Evolutionary conservation across 305 asterid genomes (phyloP), one percentile per base, ranked within the genome.

Genomic region (Nicotiana rustica): DNA sequence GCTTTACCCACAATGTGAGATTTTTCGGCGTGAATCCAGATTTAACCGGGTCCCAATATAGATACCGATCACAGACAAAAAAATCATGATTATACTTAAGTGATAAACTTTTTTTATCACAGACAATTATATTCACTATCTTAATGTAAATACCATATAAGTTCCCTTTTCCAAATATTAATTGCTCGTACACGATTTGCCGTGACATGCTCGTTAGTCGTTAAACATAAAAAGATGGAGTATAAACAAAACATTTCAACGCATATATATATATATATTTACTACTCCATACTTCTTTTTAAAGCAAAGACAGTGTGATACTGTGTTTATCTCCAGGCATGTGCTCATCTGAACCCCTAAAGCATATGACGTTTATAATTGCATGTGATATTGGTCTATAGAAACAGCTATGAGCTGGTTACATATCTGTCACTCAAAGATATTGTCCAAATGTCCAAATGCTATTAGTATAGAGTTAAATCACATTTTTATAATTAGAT

Each of bases 341-440:
- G 78, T 70, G 78, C 78, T 70, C 35, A 44, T 44, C 78, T 44
- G 36, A 70, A 69, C 60, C 78, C 60, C 31, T 2, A 44, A 19
- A 47, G 19, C 0, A 6, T 21, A 14, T 47, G 79, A 73, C 44
- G 49, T 49, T 73, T 73, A 73, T 18, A 49, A 21, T 13, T 73
- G 62, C 21, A 73, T 73, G 79, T 73, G 62, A 25, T 25, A 25
- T 25, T 25, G 25, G 25, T 25, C 25, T 25, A 25, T 25, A 25
- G 25, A 25, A 25, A 25, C 25, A 25, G 25, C 25, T 25, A 25
- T 25, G 25, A 25, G 25, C 25, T 25, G 25, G 25, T 25, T 25
- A 25, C 25, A 47, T 73, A 3, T 73, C 79, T 47, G 79, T 73
- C 41, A 21, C 25, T 47, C 8, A 47, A 18, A 21, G 13, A 70